Percentiles rank a stretch among this genome's conserved stretches.
phyloP scores from a whole-genome alignment of 2,329 filamentous ascomycete genomes.

The Diplocarpon mali region DNA sequence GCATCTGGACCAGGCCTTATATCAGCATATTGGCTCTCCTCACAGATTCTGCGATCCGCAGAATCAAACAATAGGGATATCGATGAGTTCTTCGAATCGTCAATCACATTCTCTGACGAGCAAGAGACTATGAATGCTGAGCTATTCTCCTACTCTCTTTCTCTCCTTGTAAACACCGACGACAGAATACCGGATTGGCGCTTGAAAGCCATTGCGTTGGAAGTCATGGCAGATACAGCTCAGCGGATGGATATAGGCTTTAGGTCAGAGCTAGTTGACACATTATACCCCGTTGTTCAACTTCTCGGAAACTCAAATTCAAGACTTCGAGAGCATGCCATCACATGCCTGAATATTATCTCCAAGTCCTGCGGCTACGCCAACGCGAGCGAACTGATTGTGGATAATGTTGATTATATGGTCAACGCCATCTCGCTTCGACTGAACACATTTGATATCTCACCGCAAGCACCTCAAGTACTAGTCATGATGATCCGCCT shows the following conservation, averaged over 20 bases:
- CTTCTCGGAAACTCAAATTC: constrained; percentile 63
- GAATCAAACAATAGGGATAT: constrained; percentile 41
- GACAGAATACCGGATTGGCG: constrained; percentile 51
- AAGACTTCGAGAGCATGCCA: constrained; percentile 66
- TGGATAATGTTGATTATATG: constrained; percentile 92
- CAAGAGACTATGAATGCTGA: constrained; percentile 46
- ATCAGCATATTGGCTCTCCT: constrained; percentile 70
- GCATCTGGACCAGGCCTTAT: constrained; percentile 48
- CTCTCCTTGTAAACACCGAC: constrained; percentile 45
- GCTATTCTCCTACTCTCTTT: constrained; percentile 50
- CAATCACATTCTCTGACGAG: constrained; percentile 30
- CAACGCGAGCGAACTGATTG: constrained; percentile 65
- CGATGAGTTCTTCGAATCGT: constrained; percentile 55
- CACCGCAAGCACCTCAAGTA: constrained; percentile 82
- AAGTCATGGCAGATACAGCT: constrained; percentile 69
- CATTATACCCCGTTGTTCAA: constrained; percentile 85
- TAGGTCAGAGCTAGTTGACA: constrained; percentile 76
- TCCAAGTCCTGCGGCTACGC: constrained; percentile 63
- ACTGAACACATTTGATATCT: constrained; percentile 85
- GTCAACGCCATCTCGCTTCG: constrained; percentile 85
- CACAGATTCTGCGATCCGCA: constrained; percentile 55
- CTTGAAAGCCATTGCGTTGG: constrained; percentile 67
- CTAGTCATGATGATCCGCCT: constrained; percentile 89
- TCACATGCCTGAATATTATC: constrained; percentile 73
- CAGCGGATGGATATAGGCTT: constrained; percentile 56